Evolutionary conservation across 805 yeast genomes (phyloP).

Genomic region (Dipodascus albidus): DNA sequence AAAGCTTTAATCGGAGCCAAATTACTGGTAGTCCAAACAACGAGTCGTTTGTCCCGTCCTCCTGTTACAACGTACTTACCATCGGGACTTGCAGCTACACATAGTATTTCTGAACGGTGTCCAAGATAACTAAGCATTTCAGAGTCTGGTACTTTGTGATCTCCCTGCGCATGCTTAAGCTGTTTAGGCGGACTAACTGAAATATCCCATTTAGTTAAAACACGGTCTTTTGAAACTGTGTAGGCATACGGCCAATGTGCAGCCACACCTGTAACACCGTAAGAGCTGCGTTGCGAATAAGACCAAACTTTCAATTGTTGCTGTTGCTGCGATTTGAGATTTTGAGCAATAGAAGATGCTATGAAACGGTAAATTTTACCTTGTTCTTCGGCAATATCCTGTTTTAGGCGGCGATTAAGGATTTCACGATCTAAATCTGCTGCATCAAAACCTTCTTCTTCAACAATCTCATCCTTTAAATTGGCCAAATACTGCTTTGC

Average conservation of each 20-base stretch:
- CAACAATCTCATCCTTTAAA: constrained; percentile 42
- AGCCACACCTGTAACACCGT: constrained; percentile 31
- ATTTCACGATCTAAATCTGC: constrained; percentile 82
- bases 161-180: constrained; percentile 46
- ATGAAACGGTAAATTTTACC: constrained; percentile 69
- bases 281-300: constrained; percentile 17
- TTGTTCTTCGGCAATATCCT: constrained; percentile 82
- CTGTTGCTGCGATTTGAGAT: constrained; percentile 24
- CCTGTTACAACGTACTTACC: constrained; percentile 88
- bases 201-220: constrained; percentile 71
- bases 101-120: constrained; percentile 63
- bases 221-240: constrained; percentile 74
- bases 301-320: constrained; percentile 3
- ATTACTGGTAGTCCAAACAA: constrained; percentile 78
- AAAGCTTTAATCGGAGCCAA: constrained; percentile 66
- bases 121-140: constrained; percentile 42
- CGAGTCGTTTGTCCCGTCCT: constrained; percentile 68
- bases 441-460: constrained; percentile 61
- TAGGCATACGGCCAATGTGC: constrained; percentile 51
- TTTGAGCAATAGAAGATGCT: constrained; percentile 35
- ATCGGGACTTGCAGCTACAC: constrained; percentile 77
- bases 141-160: constrained; percentile 27
- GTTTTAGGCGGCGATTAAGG: constrained; percentile 64
- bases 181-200: constrained; percentile 46
- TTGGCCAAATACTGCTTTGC: constrained; percentile 88